phyloP scores from a whole-genome alignment of 2,329 filamentous ascomycete genomes.

The Parasarocladium wereldwijsianum region DNA sequence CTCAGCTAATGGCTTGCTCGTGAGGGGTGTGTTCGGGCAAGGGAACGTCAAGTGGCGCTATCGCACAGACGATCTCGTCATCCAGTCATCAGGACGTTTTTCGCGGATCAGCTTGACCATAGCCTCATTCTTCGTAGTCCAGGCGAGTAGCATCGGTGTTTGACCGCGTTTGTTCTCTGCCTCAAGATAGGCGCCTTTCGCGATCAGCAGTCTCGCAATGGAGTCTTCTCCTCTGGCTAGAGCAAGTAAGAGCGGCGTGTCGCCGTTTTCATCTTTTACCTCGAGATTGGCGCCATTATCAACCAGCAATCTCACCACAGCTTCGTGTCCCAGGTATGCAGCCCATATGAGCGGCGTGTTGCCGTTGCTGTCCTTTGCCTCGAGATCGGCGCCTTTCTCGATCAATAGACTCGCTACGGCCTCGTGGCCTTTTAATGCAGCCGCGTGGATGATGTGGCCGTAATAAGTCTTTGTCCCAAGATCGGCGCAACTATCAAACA shows the following conservation, averaged over 20 bases:
- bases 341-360: slow-evolving; percentile 1
- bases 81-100: too few species aligned
- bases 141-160: slow-evolving; percentile 1
- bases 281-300: slow-evolving; percentile 5
- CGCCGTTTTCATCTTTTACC: background rate
- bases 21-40: too few species aligned
- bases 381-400: slow-evolving; percentile 8
- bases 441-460: slow-evolving; percentile 8
- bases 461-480: slow-evolving; percentile 8
- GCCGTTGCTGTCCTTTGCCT: slow-evolving; percentile 1
- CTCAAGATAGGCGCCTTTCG: slow-evolving; percentile 1
- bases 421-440: slow-evolving; percentile 8
- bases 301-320: slow-evolving; percentile 3
- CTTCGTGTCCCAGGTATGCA: background rate
- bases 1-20: too few species aligned
- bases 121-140: too few species aligned
- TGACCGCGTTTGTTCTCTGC: background rate
- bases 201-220: slow-evolving; percentile 3
- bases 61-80: too few species aligned
- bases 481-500: slow-evolving; percentile 8
- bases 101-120: too few species aligned
- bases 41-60: too few species aligned
- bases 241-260: background rate
- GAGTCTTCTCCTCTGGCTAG: background rate
- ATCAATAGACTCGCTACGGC: slow-evolving; percentile 8